Conservation (phyloP, 202 grass and related monocot genomes). For the Hordeum pubiflorum region DNA sequence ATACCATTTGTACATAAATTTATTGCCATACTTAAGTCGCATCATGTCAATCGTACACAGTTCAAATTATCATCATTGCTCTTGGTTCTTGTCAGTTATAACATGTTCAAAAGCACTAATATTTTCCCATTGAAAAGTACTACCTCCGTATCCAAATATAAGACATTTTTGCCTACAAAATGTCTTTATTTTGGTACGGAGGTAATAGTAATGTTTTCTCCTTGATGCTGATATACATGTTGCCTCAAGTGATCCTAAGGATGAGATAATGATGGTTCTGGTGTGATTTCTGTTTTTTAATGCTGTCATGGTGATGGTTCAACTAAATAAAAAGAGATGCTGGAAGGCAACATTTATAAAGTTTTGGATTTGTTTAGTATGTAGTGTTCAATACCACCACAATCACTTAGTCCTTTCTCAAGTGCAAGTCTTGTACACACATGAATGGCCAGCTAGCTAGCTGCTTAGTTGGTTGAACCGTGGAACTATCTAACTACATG, state of each 20-base stretch:
- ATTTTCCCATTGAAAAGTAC: neutral
- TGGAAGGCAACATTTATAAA: slow-evolving; percentile 4
- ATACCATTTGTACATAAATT: neutral
- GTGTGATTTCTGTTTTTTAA: slow-evolving; percentile 2
- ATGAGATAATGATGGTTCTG: slow-evolving; percentile 4
- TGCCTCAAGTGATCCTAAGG: neutral
- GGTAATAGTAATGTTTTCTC: slow-evolving; percentile 6
- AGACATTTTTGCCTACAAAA: no score
- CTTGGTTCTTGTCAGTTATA: slow-evolving; percentile 8
- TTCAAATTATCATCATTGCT: slow-evolving; percentile 16
- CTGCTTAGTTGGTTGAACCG: neutral
- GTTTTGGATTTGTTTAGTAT: slow-evolving; percentile 4
- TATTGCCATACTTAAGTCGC: neutral
- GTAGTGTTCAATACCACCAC: neutral
- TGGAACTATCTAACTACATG: neutral
- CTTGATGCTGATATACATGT: slow-evolving; percentile 1
- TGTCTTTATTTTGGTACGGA: no score
- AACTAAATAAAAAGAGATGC: neutral
- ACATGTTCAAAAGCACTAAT: neutral
- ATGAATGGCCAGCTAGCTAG: slow-evolving; percentile 11
- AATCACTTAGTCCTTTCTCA: neutral
- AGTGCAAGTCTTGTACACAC: neutral
- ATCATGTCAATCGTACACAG: neutral
- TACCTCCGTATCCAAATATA: neutral
- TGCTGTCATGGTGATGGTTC: neutral